phyloP scores from a whole-genome alignment of 2,329 filamentous ascomycete genomes.

The Penicillium digitatum region DNA sequence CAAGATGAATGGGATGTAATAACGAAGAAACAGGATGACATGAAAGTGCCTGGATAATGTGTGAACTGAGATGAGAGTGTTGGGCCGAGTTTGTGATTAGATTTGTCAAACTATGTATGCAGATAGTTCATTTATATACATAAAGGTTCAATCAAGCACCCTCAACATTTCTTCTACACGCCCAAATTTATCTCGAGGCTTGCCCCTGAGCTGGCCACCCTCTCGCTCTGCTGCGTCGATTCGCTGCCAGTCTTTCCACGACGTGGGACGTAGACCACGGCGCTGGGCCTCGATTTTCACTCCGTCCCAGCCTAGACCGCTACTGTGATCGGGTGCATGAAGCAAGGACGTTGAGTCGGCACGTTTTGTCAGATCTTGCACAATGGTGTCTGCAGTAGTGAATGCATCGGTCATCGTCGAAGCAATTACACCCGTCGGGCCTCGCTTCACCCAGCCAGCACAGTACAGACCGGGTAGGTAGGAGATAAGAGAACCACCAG shows the following conservation, averaged over 20 bases:
- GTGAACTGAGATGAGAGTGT: neutral
- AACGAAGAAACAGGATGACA: neutral
- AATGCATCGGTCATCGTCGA: slow-evolving; percentile 96
- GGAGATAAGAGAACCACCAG: slow-evolving; percentile 42
- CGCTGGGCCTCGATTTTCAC: slow-evolving; percentile 59
- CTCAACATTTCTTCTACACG: slow-evolving; percentile 57
- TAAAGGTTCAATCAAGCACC: slow-evolving; percentile 28
- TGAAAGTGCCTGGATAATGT: neutral
- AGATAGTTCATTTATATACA: slow-evolving; percentile 11
- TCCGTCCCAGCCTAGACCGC: slow-evolving; percentile 69
- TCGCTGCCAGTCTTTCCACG: slow-evolving; percentile 79
- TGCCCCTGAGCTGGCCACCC: slow-evolving; percentile 64
- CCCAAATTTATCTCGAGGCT: slow-evolving; percentile 68
- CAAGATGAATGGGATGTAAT: neutral
- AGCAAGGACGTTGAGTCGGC: slow-evolving; percentile 42
- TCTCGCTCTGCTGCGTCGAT: slow-evolving; percentile 77
- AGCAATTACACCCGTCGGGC: slow-evolving; percentile 92
- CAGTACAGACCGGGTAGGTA: slow-evolving; percentile 76
- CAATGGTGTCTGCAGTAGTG: slow-evolving; percentile 76
- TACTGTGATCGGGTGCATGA: slow-evolving; percentile 40
- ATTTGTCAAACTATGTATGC: neutral
- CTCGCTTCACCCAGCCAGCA: slow-evolving; percentile 92
- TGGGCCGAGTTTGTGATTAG: neutral
- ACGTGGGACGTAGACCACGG: slow-evolving; percentile 60
- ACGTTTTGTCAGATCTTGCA: slow-evolving; percentile 63